These are phyloP conservation scores for Mortierella polycephala DNA, from an alignment of 371 early-diverging fungal genomes.

Conservation along the genomic window DNA sequence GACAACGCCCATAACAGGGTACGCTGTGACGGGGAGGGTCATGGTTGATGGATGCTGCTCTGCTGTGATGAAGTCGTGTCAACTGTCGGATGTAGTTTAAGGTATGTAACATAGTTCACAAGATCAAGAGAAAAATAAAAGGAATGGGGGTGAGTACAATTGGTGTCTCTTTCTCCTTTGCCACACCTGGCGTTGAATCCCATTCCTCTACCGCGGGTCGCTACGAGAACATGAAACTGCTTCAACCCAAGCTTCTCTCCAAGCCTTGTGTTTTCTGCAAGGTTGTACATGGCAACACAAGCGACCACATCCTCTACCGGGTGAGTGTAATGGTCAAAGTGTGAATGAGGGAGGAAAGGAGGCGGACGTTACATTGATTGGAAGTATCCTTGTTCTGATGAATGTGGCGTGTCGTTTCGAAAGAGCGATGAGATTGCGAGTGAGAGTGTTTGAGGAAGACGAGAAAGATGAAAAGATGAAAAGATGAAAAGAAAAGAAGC, in stretches of 20 bases:
- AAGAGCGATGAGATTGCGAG: too few species aligned
- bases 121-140: not conserved
- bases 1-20: constrained; percentile 48
- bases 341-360: not conserved
- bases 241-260: not conserved
- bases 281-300: constrained; percentile 9
- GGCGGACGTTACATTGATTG: not conserved
- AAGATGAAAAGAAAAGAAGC: too few species aligned
- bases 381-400: not conserved
- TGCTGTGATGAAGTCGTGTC: not conserved
- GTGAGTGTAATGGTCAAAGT: not conserved
- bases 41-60: constrained; percentile 1
- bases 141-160: not conserved
- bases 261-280: constrained; percentile 20
- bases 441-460: too few species aligned
- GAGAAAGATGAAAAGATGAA: too few species aligned
- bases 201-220: not conserved
- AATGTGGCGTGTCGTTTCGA: too few species aligned
- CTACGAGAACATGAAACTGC: not conserved
- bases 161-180: not conserved
- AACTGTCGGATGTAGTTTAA: not conserved
- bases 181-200: not conserved
- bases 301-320: constrained; percentile 25
- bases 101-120: not conserved
- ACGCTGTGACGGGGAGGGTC: constrained; percentile 49